These are phyloP conservation scores for Beauveria sp. DNA, from an alignment of 2,329 filamentous ascomycete genomes.

Conservation along the genomic window DNA sequence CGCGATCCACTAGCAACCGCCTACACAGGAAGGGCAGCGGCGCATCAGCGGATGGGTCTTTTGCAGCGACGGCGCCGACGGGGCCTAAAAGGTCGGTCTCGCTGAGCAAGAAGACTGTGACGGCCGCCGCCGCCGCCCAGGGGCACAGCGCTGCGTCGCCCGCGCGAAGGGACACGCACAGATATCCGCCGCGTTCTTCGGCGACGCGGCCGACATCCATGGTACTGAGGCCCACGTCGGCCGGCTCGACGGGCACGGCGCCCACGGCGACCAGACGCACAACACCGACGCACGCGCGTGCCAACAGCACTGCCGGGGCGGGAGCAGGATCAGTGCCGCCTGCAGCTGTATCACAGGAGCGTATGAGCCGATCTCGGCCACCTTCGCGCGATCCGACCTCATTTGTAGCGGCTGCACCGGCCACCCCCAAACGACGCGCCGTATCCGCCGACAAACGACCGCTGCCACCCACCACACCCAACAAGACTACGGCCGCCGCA, in stretches of 20 bases:
- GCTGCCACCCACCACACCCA: slow-evolving; percentile 13
- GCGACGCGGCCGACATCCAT: slow-evolving; percentile 6
- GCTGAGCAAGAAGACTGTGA: slow-evolving; percentile 13
- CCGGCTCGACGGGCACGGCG: slow-evolving; percentile 13
- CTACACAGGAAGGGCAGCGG: slow-evolving; percentile 2
- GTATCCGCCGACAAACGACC: slow-evolving; percentile 17
- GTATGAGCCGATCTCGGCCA: slow-evolving; percentile 22
- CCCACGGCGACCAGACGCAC: slow-evolving; percentile 21
- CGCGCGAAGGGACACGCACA: slow-evolving; percentile 18
- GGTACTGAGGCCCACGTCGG: slow-evolving; percentile 21
- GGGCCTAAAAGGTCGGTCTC: slow-evolving; percentile 16
- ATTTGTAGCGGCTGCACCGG: slow-evolving; percentile 14
- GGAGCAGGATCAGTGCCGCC: neutral
- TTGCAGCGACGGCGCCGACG: neutral
- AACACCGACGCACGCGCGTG: slow-evolving; percentile 24
- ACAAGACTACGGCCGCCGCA: slow-evolving; percentile 7
- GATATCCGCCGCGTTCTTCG: slow-evolving; percentile 28
- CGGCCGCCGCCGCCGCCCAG: neutral
- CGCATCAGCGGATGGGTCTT: neutral
- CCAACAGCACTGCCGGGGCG: slow-evolving; percentile 23
- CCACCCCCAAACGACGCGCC: slow-evolving; percentile 14
- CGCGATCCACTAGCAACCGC: slow-evolving; percentile 11
- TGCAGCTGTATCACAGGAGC: slow-evolving; percentile 13
- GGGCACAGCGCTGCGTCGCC: slow-evolving; percentile 12
- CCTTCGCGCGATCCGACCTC: slow-evolving; percentile 20